Conservation (phyloP, 208 protist species). For the Polymyxa betae region DNA sequence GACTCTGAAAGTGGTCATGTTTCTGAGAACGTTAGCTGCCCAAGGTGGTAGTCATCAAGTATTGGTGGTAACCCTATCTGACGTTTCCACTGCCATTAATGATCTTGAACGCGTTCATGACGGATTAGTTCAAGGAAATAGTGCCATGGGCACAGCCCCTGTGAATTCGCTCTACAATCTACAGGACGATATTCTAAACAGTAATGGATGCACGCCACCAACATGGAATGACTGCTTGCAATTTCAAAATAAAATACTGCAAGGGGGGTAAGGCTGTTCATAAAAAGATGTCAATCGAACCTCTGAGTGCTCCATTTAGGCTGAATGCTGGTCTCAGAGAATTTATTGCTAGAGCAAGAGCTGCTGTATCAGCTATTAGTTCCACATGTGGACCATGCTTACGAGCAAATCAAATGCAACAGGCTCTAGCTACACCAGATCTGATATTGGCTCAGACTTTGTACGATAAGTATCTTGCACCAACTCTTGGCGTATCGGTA, state of each 20-base stretch:
- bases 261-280: neutral
- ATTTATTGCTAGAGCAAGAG: neutral
- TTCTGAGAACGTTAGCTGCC: conserved; percentile 2
- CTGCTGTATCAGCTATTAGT: neutral
- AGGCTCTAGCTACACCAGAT: neutral
- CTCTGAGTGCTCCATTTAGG: neutral
- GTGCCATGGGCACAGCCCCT: neutral
- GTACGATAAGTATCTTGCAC: conserved; percentile 13
- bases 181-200: conserved; percentile 17
- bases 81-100: neutral
- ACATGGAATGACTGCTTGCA: neutral
- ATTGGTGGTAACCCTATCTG: neutral
- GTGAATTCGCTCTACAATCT: conserved; percentile 8
- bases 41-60: neutral
- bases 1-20: neutral
- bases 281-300: neutral
- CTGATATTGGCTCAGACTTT: neutral
- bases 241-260: neutral
- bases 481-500: neutral
- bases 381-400: neutral
- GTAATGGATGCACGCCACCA: conserved; percentile 26
- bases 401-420: neutral
- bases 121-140: neutral
- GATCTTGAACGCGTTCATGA: neutral
- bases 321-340: neutral